Evolutionary conservation across 495 filamentous ascomycete species (phyloP).

Genomic region (Chaetomium tenue): DNA sequence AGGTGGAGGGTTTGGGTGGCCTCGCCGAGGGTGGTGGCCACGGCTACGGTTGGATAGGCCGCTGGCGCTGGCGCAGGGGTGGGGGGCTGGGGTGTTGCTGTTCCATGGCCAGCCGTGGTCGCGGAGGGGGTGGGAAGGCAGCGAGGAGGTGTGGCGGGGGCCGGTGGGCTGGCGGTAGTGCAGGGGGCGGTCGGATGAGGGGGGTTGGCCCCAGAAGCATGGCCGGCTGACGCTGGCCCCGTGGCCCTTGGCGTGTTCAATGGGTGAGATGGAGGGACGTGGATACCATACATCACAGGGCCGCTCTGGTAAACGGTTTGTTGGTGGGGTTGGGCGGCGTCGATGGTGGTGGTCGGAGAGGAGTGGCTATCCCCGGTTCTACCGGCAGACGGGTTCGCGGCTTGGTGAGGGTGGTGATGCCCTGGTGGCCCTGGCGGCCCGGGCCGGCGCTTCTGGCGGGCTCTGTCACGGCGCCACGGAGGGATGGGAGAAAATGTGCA

Average conservation of each 20-base stretch:
- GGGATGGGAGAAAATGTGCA: not conserved
- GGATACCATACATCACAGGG: not conserved
- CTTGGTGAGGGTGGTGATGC: not conserved
- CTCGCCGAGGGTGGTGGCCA: not conserved
- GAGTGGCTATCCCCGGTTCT: not conserved
- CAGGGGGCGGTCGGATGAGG: too few relatives aligned
- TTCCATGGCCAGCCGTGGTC: too few relatives aligned
- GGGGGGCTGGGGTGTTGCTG: not conserved
- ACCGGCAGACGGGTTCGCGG: not conserved
- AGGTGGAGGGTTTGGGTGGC: not conserved
- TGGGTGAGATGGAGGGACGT: not conserved
- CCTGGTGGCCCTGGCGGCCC: not conserved
- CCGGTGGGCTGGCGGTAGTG: too few relatives aligned
- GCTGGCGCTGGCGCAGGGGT: not conserved
- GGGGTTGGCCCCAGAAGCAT: not conserved
- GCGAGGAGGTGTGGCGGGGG: too few relatives aligned
- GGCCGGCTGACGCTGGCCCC: too few relatives aligned
- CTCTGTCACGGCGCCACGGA: not conserved
- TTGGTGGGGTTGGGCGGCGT: not conserved
- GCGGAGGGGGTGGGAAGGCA: too few relatives aligned
- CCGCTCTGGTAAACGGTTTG: not conserved
- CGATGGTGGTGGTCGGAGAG: not conserved
- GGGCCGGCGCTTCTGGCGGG: too few relatives aligned
- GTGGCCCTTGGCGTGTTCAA: not conserved
- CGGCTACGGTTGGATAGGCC: not conserved